Conservation (phyloP, 2,329 filamentous ascomycete species). For the Aspergillus quadrilineatus region DNA sequence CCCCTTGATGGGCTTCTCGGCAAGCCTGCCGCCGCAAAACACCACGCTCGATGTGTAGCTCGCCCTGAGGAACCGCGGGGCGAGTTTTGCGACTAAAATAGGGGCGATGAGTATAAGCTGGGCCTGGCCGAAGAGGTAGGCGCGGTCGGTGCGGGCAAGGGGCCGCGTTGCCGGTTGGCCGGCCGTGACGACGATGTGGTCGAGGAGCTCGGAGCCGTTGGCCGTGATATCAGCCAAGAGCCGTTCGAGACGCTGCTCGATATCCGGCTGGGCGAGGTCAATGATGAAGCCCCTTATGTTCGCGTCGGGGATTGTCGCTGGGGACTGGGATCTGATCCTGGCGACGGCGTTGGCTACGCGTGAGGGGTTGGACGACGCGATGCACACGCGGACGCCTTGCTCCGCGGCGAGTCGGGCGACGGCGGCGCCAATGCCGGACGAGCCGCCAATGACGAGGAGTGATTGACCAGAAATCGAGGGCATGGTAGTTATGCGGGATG, state of each 20-base stretch:
- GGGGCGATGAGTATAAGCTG: slow-evolving; percentile 37
- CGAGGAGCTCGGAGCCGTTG: slow-evolving; percentile 28
- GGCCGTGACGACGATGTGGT: slow-evolving; percentile 55
- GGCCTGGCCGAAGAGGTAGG: slow-evolving; percentile 19
- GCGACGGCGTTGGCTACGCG: slow-evolving; percentile 41
- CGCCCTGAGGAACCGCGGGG: not conserved
- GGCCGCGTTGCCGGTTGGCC: slow-evolving; percentile 36
- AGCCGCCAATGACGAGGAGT: slow-evolving; percentile 54
- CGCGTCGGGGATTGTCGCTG: slow-evolving; percentile 21
- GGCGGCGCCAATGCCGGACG: slow-evolving; percentile 52
- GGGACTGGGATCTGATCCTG: slow-evolving; percentile 30
- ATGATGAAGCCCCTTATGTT: slow-evolving; percentile 44
- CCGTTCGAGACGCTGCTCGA: slow-evolving; percentile 45
- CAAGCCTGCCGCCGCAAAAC: slow-evolving; percentile 55
- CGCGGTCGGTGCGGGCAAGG: not conserved
- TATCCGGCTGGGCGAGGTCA: slow-evolving; percentile 42
- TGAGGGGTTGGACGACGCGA: slow-evolving; percentile 47
- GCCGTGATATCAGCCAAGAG: slow-evolving; percentile 43
- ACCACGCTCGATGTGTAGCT: slow-evolving; percentile 41
- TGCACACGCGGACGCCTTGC: slow-evolving; percentile 47
- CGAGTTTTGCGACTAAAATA: not conserved
- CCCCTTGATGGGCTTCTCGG: slow-evolving; percentile 46
- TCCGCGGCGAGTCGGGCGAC: slow-evolving; percentile 53
- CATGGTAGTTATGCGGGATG: not conserved
- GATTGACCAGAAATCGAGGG: slow-evolving; percentile 10